Conservation (phyloP, 2,329 filamentous ascomycete genomes). For the Exophiala dermatitidis region DNA sequence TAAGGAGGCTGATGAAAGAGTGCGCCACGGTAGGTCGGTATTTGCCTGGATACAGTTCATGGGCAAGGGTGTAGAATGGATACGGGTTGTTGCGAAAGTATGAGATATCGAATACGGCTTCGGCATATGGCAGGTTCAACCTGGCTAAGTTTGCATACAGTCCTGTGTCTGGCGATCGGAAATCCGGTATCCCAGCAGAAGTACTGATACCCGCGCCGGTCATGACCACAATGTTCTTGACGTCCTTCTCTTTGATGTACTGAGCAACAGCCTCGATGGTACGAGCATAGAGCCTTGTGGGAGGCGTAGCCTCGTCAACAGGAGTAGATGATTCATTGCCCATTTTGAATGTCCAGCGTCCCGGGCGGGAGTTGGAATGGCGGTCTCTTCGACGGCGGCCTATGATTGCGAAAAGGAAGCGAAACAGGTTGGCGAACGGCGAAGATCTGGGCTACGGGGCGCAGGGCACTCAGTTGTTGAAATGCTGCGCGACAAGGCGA, state of each 20-base stretch:
- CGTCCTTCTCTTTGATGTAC: slow-evolving; percentile 64
- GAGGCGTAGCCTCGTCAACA: slow-evolving; percentile 56
- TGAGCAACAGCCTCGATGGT: slow-evolving; percentile 69
- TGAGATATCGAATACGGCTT: slow-evolving; percentile 87
- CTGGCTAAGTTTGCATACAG: slow-evolving; percentile 87
- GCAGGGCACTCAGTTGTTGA: too few species aligned
- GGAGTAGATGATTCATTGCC: slow-evolving; percentile 72
- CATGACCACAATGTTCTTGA: slow-evolving; percentile 72
- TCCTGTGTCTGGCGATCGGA: slow-evolving; percentile 84
- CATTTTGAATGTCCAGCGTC: slow-evolving; percentile 53
- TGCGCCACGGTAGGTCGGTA: slow-evolving; percentile 86
- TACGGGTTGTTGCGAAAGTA: slow-evolving; percentile 79
- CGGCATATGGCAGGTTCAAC: slow-evolving; percentile 77
- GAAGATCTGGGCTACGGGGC: background rate
- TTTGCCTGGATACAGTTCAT: slow-evolving; percentile 84
- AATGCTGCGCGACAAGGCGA: too few species aligned
- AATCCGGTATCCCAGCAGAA: slow-evolving; percentile 73
- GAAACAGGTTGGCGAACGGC: slow-evolving; percentile 9
- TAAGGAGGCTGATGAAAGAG: slow-evolving; percentile 75
- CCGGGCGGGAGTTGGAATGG: slow-evolving; percentile 34
- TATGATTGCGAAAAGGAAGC: slow-evolving; percentile 35
- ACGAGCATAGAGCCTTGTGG: slow-evolving; percentile 60
- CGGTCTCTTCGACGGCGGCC: slow-evolving; percentile 43
- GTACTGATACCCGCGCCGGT: slow-evolving; percentile 74
- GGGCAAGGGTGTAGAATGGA: slow-evolving; percentile 87